Evolutionary conservation across 1,139 yeast genomes (phyloP).

Genomic region (Geotrichum histeridarum): DNA sequence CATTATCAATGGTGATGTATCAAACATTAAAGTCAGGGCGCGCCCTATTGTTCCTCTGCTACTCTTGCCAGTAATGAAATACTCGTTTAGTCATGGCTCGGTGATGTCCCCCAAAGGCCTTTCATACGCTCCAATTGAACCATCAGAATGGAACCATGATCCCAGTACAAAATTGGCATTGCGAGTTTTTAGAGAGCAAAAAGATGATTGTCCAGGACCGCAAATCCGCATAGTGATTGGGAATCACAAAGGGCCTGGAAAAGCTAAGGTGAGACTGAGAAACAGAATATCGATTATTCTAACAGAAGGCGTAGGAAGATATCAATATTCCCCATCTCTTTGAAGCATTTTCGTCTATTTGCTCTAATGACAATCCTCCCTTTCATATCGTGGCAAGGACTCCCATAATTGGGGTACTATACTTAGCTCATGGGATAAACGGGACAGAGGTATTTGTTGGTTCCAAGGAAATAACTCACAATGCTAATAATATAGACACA

Average conservation of each 20-base stretch:
- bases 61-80: background rate
- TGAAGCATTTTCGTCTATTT: slow-evolving; percentile 10
- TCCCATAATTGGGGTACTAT: slow-evolving; percentile 21
- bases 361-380: slow-evolving; percentile 11
- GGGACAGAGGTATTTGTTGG: slow-evolving; percentile 7
- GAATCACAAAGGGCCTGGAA: background rate
- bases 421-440: slow-evolving; percentile 15
- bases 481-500: slow-evolving; percentile 8
- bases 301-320: slow-evolving; percentile 9
- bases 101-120: slow-evolving; percentile 5
- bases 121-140: background rate
- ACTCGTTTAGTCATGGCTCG: slow-evolving; percentile 1
- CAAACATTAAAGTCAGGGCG: too few relatives aligned
- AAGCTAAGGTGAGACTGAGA: background rate
- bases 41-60: background rate
- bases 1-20: background rate
- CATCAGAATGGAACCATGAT: background rate
- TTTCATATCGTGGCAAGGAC: slow-evolving; percentile 18
- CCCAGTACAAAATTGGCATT: background rate
- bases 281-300: background rate
- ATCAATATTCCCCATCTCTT: slow-evolving; percentile 8
- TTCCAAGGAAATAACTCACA: background rate
- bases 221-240: background rate
- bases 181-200: background rate
- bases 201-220: background rate